A percentile compares a stretch with the other conserved stretches of the same genome.
phyloP scores from a whole-genome alignment of 2,329 filamentous ascomycete genomes.

The Pseudovirgaria hyperparasitica region DNA sequence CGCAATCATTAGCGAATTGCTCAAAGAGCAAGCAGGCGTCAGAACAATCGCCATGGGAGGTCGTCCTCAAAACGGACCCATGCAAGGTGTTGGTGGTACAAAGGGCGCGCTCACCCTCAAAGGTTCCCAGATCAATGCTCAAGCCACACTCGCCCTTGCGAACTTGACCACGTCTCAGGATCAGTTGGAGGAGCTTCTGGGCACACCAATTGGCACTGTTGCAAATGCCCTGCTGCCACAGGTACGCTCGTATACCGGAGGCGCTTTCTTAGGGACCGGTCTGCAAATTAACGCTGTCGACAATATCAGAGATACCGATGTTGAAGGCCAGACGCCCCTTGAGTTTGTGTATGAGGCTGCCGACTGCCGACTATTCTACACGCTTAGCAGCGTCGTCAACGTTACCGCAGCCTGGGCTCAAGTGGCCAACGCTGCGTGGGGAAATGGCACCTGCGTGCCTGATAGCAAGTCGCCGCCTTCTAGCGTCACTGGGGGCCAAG shows the following conservation, averaged over 20 bases:
- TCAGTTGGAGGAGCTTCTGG: too few species aligned
- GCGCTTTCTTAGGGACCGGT: slow-evolving; percentile 8
- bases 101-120: slow-evolving; percentile 28
- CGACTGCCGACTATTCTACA: slow-evolving; percentile 28
- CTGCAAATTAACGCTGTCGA: slow-evolving; percentile 24
- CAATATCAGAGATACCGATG: slow-evolving; percentile 24
- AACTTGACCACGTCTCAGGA: too few species aligned
- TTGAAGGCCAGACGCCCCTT: slow-evolving; percentile 20
- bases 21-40: slow-evolving; percentile 31
- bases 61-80: slow-evolving; percentile 26
- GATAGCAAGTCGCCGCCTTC: background rate
- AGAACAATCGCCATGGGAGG: slow-evolving; percentile 31
- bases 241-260: background rate
- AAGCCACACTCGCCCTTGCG: slow-evolving; percentile 21
- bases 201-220: too few species aligned
- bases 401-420: slow-evolving; percentile 25
- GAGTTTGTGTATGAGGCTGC: slow-evolving; percentile 30
- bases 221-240: too few species aligned
- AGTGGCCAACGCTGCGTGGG: slow-evolving; percentile 24
- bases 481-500: slow-evolving; percentile 8
- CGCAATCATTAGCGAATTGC: slow-evolving; percentile 32
- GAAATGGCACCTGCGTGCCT: slow-evolving; percentile 6
- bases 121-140: slow-evolving; percentile 11
- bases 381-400: slow-evolving; percentile 19
- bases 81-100: slow-evolving; percentile 32